Conservation (phyloP, 306 rosid genomes). For the Glycine latifolia region DNA sequence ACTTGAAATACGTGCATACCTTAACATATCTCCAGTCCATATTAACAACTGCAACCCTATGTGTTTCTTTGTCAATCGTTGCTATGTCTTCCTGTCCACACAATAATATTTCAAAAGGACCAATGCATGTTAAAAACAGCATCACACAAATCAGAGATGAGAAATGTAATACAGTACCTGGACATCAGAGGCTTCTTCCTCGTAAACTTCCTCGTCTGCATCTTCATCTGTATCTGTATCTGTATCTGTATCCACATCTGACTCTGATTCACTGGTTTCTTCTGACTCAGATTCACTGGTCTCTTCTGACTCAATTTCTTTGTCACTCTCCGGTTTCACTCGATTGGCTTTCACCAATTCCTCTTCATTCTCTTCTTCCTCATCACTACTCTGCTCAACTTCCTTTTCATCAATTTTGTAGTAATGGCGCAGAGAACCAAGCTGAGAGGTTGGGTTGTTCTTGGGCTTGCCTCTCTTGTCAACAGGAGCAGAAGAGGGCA, state of each 20-base stretch:
- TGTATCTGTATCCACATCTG: slow-evolving; percentile 39
- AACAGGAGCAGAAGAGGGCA: slow-evolving; percentile 68
- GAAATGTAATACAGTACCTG: slow-evolving; percentile 50
- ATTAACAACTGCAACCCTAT: slow-evolving; percentile 81
- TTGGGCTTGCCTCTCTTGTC: slow-evolving; percentile 83
- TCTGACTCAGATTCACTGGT: slow-evolving; percentile 47
- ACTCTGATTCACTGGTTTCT: slow-evolving; percentile 12
- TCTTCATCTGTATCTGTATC: slow-evolving; percentile 60
- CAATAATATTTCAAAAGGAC: neutral
- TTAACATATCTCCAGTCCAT: slow-evolving; percentile 91
- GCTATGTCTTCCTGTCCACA: slow-evolving; percentile 63
- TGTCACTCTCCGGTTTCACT: slow-evolving; percentile 24
- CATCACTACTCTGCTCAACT: slow-evolving; percentile 43
- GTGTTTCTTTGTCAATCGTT: slow-evolving; percentile 71
- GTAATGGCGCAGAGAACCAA: slow-evolving; percentile 58
- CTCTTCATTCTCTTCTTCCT: slow-evolving; percentile 44
- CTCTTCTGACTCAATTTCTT: slow-evolving; percentile 44
- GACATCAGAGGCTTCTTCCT: slow-evolving; percentile 53
- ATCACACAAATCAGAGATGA: slow-evolving; percentile 5
- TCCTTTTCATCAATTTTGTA: slow-evolving; percentile 57
- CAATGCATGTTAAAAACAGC: neutral
- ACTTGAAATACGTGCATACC: slow-evolving; percentile 53
- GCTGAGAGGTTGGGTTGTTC: slow-evolving; percentile 39
- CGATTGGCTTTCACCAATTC: slow-evolving; percentile 41
- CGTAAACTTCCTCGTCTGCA: slow-evolving; percentile 48